Conservation (phyloP, 768 basidiomycete species). For the Hypholoma sublateritium region DNA sequence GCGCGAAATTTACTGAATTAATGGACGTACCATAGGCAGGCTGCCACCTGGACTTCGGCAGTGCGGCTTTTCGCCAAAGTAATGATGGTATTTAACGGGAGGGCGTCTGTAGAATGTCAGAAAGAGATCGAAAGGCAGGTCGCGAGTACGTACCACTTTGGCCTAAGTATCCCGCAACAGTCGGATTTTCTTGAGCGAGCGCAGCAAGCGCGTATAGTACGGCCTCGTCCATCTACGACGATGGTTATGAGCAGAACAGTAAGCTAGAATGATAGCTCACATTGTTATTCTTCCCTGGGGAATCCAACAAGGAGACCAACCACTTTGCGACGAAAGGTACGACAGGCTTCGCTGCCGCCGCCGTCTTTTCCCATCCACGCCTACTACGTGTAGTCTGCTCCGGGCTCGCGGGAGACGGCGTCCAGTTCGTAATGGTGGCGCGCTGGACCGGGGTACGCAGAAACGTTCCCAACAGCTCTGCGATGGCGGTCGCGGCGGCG, state of each 20-base stretch:
- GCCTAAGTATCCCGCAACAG: constrained; percentile 48
- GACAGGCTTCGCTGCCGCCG: constrained; percentile 36
- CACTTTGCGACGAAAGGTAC: constrained; percentile 56
- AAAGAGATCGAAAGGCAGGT: not conserved
- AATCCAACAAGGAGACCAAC: constrained; percentile 46
- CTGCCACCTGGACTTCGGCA: constrained; percentile 65
- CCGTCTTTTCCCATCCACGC: constrained; percentile 75
- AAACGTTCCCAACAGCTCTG: constrained; percentile 55
- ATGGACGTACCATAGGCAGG: constrained; percentile 59
- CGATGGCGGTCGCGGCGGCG: constrained; percentile 43
- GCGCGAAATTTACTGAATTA: not conserved
- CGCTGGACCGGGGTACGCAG: constrained; percentile 54
- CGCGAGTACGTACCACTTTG: constrained; percentile 31
- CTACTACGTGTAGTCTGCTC: constrained; percentile 55
- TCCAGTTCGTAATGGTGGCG: constrained; percentile 55
- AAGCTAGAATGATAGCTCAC: constrained; percentile 28
- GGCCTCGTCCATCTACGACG: constrained; percentile 65
- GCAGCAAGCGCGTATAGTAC: constrained; percentile 63
- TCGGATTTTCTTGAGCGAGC: constrained; percentile 60
- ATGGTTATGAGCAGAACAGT: not conserved
- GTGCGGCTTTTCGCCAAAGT: constrained; percentile 57
- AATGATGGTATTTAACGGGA: constrained; percentile 45
- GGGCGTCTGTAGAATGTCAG: constrained; percentile 23
- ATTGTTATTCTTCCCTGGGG: constrained; percentile 48
- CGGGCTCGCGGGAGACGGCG: not conserved